These are phyloP conservation scores for Hymenoscyphus occultus DNA, from an alignment of 2,329 filamentous ascomycete genomes.

Conservation along the genomic window DNA sequence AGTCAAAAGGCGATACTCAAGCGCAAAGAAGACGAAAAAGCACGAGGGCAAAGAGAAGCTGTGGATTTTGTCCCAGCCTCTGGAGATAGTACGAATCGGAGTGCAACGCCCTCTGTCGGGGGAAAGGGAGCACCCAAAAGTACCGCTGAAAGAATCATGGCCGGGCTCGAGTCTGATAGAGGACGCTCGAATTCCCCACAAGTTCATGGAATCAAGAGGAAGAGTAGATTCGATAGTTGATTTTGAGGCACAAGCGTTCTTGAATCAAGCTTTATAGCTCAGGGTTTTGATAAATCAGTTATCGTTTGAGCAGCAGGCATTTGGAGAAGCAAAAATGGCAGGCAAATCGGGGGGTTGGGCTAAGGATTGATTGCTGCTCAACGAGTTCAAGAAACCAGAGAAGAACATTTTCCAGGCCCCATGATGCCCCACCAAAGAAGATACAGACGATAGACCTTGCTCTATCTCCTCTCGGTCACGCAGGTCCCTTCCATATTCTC, in stretches of 20 bases:
- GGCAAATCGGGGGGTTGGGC: neutral
- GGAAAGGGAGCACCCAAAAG: slow-evolving; percentile 29
- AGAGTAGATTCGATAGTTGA: slow-evolving; percentile 37
- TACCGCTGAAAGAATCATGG: slow-evolving; percentile 37
- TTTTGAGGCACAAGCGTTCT: neutral
- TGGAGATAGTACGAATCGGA: slow-evolving; percentile 26
- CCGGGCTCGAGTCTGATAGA: slow-evolving; percentile 32
- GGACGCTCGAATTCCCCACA: slow-evolving; percentile 34
- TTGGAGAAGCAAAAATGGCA: too few relatives aligned
- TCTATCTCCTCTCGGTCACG: neutral
- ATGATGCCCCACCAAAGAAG: neutral
- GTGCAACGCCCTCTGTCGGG: slow-evolving; percentile 24
- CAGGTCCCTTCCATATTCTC: neutral
- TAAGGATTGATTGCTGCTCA: neutral
- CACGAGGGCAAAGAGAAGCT: slow-evolving; percentile 31
- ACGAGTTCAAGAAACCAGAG: neutral
- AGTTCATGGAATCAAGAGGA: slow-evolving; percentile 34
- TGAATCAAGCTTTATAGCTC: neutral
- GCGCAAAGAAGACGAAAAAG: slow-evolving; percentile 33
- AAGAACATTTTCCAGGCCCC: neutral
- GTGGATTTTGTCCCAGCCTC: slow-evolving; percentile 36
- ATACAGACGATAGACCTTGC: neutral
- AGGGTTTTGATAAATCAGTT: neutral
- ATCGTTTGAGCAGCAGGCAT: neutral
- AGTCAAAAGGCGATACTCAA: slow-evolving; percentile 41